A percentile compares a stretch with the other conserved stretches of the same genome.
Evolutionary conservation across 2,329 filamentous ascomycete genomes (phyloP).

Genomic region (Nigrospora oryzae): DNA sequence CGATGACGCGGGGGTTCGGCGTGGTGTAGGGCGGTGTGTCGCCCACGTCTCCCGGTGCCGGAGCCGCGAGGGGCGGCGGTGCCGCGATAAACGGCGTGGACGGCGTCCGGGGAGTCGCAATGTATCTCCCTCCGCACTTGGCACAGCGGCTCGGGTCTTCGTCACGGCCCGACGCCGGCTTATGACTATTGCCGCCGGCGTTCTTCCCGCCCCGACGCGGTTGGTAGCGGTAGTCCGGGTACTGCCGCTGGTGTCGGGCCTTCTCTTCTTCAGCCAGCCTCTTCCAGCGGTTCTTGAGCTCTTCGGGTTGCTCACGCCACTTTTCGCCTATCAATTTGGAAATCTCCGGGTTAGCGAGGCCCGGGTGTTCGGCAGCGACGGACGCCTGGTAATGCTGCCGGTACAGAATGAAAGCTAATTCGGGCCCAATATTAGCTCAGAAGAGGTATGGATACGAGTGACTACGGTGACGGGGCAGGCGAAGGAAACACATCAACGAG

Average conservation of each 20-base stretch:
- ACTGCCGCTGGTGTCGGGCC: slow-evolving; percentile 76
- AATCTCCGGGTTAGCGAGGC: slow-evolving; percentile 88
- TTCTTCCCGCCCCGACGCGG: slow-evolving; percentile 56
- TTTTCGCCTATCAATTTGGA: slow-evolving; percentile 94
- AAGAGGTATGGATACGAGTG: background rate
- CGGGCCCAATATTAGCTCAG: background rate
- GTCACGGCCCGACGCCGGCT: slow-evolving; percentile 11
- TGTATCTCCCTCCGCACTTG: slow-evolving; percentile 63
- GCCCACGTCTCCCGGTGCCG: background rate
- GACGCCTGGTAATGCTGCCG: slow-evolving; percentile 83
- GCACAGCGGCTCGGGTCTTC: slow-evolving; percentile 53
- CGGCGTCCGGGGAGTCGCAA: slow-evolving; percentile 53
- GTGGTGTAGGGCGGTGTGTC: slow-evolving; percentile 11
- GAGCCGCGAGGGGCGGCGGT: slow-evolving; percentile 15
- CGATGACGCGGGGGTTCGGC: slow-evolving; percentile 17
- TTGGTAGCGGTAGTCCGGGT: slow-evolving; percentile 91
- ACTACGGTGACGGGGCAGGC: too few relatives aligned
- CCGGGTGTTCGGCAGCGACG: slow-evolving; percentile 76
- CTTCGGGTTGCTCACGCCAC: slow-evolving; percentile 72
- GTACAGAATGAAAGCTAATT: slow-evolving; percentile 91
- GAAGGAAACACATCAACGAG: too few relatives aligned
- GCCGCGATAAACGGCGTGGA: slow-evolving; percentile 35
- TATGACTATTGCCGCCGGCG: slow-evolving; percentile 7
- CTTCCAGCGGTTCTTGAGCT: slow-evolving; percentile 81
- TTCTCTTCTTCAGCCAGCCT: slow-evolving; percentile 89